Evolutionary conservation across 768 basidiomycete genomes (phyloP).

Genomic region (Russula dissimulans): DNA sequence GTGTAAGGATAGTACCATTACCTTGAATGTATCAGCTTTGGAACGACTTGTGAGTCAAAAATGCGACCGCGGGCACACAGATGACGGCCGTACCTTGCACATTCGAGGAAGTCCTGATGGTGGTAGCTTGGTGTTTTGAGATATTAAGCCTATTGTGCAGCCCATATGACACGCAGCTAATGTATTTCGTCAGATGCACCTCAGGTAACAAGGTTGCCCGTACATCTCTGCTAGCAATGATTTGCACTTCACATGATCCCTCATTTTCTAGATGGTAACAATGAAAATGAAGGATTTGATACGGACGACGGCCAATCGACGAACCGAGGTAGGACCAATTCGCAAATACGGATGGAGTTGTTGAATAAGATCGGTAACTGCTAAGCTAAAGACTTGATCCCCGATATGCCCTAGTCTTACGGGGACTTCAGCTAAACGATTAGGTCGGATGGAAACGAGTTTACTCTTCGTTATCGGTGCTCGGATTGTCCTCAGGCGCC

Average conservation of each 20-base stretch:
- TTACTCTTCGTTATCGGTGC: background rate
- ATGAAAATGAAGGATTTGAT: background rate
- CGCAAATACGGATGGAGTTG: background rate
- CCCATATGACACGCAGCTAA: background rate
- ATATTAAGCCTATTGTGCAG: background rate
- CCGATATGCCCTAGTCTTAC: conserved; percentile 6
- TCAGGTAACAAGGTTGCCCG: background rate
- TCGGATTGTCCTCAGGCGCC: background rate
- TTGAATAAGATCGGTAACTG: conserved; percentile 6
- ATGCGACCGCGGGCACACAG: too few relatives aligned
- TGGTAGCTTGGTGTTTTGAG: background rate
- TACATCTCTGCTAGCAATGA: background rate
- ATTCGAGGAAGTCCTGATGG: background rate
- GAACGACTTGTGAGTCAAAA: background rate
- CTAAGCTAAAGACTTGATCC: background rate
- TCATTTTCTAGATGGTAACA: background rate
- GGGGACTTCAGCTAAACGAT: background rate
- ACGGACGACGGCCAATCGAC: background rate
- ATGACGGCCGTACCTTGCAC: background rate
- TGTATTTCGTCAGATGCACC: background rate
- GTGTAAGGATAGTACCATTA: background rate
- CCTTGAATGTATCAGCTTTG: conserved; percentile 9
- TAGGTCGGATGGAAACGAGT: background rate
- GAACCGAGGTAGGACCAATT: background rate
- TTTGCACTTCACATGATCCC: background rate